Evolutionary conservation across 768 basidiomycete species (phyloP), one percentile per base, ranked within the genome.

Genomic region (Agrocybe pediades): DNA sequence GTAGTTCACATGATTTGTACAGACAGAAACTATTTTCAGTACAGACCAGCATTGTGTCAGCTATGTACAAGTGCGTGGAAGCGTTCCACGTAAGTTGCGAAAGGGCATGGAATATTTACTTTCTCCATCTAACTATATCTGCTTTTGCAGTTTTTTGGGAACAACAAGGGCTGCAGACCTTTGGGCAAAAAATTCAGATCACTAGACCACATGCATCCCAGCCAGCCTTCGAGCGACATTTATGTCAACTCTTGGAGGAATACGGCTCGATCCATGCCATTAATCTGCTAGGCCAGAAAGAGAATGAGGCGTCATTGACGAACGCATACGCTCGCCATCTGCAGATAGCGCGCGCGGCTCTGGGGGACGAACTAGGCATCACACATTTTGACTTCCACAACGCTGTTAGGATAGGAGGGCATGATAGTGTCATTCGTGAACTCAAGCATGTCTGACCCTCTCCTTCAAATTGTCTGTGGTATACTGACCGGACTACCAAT

Each of bases 371-470:
- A 36, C 78, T 94, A 46, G 76, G 81, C 17, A 86, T 96, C 33
- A 95, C 95, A 0, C 85, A 92, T 60, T 98, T 92, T 62, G 97
- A 99, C 71, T 99, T 99, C 66, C 97, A 99, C 65, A 83, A 85
- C 48, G 82, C 84, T 6, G 92, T 95, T 21, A 78, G 82, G 62
- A 71, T 84, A 24, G 85, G 85, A 42, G 97, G 97, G 8, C 94
- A 97, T 66, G 97, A 99, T 57, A 87, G 82, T 56, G 84, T 98
- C 33, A 72, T 86, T 53, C 75, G 83, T 58, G 91, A 95, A 58
- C 69, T 98, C 25, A 81, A 79, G 84, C 88, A 61, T 48, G 72
- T 41, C 25, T 23, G 20, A 23, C 21, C 41, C 26, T 41, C 41
- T 23, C 53, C 27, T 45, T 15, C 13, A 30, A 20, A 42, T 47